Percentiles rank a stretch among this genome's conserved stretches.
Conservation (phyloP, 2,329 filamentous ascomycete species). For the Hypocreales sp. region DNA sequence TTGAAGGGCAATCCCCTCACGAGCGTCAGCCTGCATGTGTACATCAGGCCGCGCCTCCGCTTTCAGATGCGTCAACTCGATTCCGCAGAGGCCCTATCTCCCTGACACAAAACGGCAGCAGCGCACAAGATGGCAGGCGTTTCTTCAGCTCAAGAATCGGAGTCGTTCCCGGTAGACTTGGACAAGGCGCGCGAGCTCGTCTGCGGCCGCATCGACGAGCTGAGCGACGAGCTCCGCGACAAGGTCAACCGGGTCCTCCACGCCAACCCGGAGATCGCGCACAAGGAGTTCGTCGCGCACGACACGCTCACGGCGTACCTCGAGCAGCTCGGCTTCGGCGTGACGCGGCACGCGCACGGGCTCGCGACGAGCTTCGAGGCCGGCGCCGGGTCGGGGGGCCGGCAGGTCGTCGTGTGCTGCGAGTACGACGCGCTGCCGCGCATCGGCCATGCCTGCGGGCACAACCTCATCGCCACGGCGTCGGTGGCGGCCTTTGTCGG, state of each 20-base stretch:
- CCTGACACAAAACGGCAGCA: too few species aligned
- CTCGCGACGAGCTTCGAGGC: conserved; percentile 35
- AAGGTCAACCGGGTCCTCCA: conserved; percentile 15
- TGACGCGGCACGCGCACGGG: conserved; percentile 33
- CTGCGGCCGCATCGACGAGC: conserved; percentile 6
- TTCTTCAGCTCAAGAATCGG: too few species aligned
- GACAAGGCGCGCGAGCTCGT: conserved; percentile 8
- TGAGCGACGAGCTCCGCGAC: conserved; percentile 5
- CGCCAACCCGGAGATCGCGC: conserved; percentile 32
- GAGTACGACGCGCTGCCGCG: conserved; percentile 32
- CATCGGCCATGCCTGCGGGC: conserved; percentile 29
- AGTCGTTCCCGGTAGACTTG: conserved; percentile 3
- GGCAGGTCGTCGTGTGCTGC: conserved; percentile 24
- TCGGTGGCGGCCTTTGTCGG: conserved; percentile 24
- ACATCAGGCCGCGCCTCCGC: too few species aligned
- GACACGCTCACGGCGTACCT: conserved; percentile 29
- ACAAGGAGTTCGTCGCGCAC: conserved; percentile 34
- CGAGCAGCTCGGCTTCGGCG: conserved; percentile 24
- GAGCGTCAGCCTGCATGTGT: too few species aligned
- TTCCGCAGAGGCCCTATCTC: too few species aligned
- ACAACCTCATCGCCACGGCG: conserved; percentile 27
- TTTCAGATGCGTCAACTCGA: too few species aligned
- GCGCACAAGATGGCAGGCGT: too few species aligned
- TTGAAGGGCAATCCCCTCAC: too few species aligned
- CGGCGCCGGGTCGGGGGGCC: conserved; percentile 23